Evolutionary conservation across 495 filamentous ascomycete species (phyloP), one percentile per base, ranked within the genome.

Genomic region (Aspergillus kassunensis): DNA sequence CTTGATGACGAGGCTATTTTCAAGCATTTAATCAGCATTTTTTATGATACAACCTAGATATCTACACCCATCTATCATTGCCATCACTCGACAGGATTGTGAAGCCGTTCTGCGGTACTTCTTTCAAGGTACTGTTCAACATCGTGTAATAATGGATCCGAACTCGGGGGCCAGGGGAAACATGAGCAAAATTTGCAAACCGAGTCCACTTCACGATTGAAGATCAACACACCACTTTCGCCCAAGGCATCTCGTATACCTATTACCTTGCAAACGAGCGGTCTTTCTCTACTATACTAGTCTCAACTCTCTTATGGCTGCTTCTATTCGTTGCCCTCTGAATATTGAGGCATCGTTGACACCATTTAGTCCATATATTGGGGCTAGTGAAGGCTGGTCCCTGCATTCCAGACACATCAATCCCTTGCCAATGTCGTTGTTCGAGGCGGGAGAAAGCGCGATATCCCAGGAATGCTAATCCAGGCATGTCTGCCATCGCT

Each of bases 361-460:
- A 40, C 37, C 12, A 33, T 45, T 19, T 29, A 10, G 23, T 33
- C 42, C 43, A 45, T 45, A 23, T 45, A 45, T 13, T 44, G 19
- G 24, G 39, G 44, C 44, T 35, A 46, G 18, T 20, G 30, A 46
- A 46, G 18, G 44, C 23, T 24, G 42, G 15, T 13, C 31, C 21
- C 49, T 25, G 44, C 55, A 62, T 62, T 58, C 59, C 49, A 18
- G 41, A n/a, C n/a, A n/a, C n/a, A n/a, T n/a, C n/a, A n/a, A 54
- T 56, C 46, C 59, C 56, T 62, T 15, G 53, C 44, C 53, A 57
- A 34, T 50, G 59, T 55, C 41, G 43, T 57, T 56, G 35, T 25
- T 45, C 21, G 39, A 46, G n/a, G n/a, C n/a, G n/a, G 12, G 6
- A 7, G 23, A 23, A 23, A 25, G 2, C 21, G n/a, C 13, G 23